phyloP scores from a whole-genome alignment of 257 asterid genomes.

The Gentiana dahurica region DNA sequence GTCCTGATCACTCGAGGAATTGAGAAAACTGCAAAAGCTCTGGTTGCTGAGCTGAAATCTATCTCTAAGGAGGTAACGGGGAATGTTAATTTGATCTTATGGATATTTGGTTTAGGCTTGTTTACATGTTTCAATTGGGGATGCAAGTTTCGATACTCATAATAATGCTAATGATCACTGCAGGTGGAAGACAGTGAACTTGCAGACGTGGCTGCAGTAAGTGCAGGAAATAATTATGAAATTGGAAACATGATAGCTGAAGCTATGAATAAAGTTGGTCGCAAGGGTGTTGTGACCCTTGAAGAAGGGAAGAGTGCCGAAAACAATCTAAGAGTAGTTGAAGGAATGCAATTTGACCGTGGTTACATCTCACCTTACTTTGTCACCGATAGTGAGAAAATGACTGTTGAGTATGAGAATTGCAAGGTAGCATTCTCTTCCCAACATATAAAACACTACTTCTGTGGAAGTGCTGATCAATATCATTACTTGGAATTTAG shows the following conservation, averaged over 20 bases:
- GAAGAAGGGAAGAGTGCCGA: slow-evolving; percentile 98
- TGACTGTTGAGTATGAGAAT: slow-evolving; percentile 86
- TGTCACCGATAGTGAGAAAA: slow-evolving; percentile 88
- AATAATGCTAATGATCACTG: background rate
- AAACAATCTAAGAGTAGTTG: slow-evolving; percentile 78
- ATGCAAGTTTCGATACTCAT: background rate
- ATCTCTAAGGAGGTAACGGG: slow-evolving; percentile 78
- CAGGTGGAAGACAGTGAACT: slow-evolving; percentile 95
- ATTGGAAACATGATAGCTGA: slow-evolving; percentile 94
- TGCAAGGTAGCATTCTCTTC: slow-evolving; percentile 56
- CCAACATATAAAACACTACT: background rate
- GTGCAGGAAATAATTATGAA: slow-evolving; percentile 95
- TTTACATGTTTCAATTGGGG: too few relatives aligned
- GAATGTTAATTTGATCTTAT: too few relatives aligned
- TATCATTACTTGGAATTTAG: background rate
- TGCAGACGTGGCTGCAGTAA: slow-evolving; percentile 97
- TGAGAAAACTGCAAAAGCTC: slow-evolving; percentile 88
- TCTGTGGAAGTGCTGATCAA: background rate
- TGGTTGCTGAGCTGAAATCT: slow-evolving; percentile 73
- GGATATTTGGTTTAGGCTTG: background rate
- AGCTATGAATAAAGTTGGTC: slow-evolving; percentile 93
- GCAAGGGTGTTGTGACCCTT: slow-evolving; percentile 95
- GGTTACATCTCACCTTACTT: slow-evolving; percentile 90
- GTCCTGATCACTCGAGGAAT: slow-evolving; percentile 91
- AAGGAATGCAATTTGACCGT: slow-evolving; percentile 98